A percentile compares a stretch with the other conserved stretches of the same genome.
These are phyloP conservation scores for Eucalyptus cloeziana DNA, from an alignment of 345 rosid genomes.

Conservation along the genomic window DNA sequence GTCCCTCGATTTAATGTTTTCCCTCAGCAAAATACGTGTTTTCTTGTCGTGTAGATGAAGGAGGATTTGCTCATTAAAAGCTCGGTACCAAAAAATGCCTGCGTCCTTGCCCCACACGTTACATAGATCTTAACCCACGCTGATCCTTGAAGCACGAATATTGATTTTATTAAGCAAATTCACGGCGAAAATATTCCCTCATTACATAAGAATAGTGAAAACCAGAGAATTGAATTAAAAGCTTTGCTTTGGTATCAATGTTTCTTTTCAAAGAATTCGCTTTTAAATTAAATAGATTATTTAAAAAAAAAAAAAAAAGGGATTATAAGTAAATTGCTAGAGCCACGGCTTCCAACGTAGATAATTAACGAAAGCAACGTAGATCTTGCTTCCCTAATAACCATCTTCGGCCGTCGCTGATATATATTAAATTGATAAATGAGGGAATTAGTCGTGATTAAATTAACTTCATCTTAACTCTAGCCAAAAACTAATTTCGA, in stretches of 20 bases:
- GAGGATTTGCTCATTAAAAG: background rate
- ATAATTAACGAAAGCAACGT: background rate
- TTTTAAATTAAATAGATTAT: background rate
- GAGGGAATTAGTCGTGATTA: background rate
- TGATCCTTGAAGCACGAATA: background rate
- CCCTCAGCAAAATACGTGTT: background rate
- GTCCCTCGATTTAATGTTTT: background rate
- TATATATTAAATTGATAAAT: background rate
- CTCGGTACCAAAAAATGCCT: background rate
- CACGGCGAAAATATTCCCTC: background rate
- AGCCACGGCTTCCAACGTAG: background rate
- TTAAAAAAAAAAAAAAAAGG: background rate
- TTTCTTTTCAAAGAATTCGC: background rate
- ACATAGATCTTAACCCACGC: background rate
- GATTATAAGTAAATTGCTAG: background rate
- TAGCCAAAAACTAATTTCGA: background rate
- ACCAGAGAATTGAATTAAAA: background rate
- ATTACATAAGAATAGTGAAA: background rate
- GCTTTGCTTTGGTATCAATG: background rate
- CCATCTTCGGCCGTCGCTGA: background rate
- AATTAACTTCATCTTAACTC: background rate
- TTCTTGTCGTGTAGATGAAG: background rate
- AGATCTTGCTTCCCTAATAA: background rate
- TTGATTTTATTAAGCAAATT: background rate
- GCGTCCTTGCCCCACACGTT: background rate